Evolutionary conservation across 2,329 filamentous ascomycete species (phyloP).

Genomic region (Zasmidium angulare): DNA sequence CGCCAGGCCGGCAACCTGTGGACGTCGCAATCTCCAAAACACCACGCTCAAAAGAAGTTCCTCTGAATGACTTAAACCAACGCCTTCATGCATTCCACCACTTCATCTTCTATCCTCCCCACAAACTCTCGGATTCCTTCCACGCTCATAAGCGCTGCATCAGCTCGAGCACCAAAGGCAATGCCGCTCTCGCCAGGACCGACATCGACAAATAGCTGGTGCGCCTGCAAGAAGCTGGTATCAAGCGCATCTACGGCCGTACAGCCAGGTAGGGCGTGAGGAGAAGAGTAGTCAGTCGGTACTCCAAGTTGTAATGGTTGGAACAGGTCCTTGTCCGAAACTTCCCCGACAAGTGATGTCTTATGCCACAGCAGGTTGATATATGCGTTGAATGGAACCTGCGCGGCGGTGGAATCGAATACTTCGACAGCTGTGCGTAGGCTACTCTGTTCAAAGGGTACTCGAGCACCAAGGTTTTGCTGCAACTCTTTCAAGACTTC

Average conservation of each 20-base stretch:
- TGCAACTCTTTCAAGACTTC: constrained; percentile 5
- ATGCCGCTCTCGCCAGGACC: constrained; percentile 12
- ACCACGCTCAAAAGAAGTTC: neutral
- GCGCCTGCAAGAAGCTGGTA: constrained; percentile 4
- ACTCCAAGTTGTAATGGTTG: constrained; percentile 11
- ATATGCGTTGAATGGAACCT: constrained; percentile 17
- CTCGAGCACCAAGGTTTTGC: constrained; percentile 6
- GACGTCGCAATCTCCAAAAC: neutral
- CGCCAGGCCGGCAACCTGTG: neutral
- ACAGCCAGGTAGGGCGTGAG: constrained; percentile 4
- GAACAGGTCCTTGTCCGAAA: constrained; percentile 8
- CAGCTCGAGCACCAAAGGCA: constrained; percentile 15
- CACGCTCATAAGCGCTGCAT: constrained; percentile 12
- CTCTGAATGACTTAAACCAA: neutral
- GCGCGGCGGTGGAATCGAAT: neutral
- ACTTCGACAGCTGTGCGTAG: constrained; percentile 9
- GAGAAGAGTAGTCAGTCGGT: constrained; percentile 12
- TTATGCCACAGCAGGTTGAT: constrained; percentile 19
- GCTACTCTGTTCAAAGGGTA: constrained; percentile 12
- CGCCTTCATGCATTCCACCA: constrained; percentile 7
- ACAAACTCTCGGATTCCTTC: constrained; percentile 7
- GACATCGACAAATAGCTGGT: constrained; percentile 16
- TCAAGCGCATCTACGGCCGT: constrained; percentile 15
- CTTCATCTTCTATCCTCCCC: constrained; percentile 6
- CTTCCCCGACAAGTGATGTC: constrained; percentile 1